A percentile compares a stretch with the other conserved stretches of the same genome.
Evolutionary conservation across 305 asterid genomes (phyloP).

Genomic region (Rubia peregrina): DNA sequence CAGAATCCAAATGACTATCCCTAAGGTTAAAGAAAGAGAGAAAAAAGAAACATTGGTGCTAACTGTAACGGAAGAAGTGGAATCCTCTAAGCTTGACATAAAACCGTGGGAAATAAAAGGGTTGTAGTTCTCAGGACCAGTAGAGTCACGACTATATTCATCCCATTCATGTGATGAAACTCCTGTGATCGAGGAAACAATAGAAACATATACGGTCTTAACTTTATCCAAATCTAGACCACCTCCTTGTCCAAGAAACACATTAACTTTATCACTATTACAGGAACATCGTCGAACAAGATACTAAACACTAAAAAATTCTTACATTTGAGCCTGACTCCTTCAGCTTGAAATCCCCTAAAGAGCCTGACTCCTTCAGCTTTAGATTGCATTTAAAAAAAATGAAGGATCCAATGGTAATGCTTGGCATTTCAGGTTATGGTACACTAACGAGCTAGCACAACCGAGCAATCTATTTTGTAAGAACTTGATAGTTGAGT

Average conservation of each 20-base stretch:
- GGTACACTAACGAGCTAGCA: too few species aligned
- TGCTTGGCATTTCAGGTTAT: too few species aligned
- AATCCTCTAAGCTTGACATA: slow-evolving; percentile 90
- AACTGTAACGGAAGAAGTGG: slow-evolving; percentile 76
- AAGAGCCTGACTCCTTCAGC: slow-evolving; percentile 10
- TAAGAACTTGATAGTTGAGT: too few species aligned
- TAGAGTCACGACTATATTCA: slow-evolving; percentile 66
- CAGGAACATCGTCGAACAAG: background rate
- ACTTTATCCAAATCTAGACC: slow-evolving; percentile 22
- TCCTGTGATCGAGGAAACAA: slow-evolving; percentile 72
- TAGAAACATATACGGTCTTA: slow-evolving; percentile 58
- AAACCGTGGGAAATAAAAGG: slow-evolving; percentile 84
- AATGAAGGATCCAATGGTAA: too few species aligned
- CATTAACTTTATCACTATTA: slow-evolving; percentile 9
- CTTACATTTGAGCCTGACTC: slow-evolving; percentile 44
- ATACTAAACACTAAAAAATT: slow-evolving; percentile 3
- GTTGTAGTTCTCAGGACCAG: slow-evolving; percentile 57
- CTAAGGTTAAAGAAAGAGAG: background rate
- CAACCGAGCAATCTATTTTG: too few species aligned
- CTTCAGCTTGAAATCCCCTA: slow-evolving; percentile 58
- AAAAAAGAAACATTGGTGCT: slow-evolving; percentile 19
- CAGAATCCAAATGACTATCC: background rate
- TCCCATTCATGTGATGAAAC: slow-evolving; percentile 81
- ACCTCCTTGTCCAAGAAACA: slow-evolving; percentile 43
- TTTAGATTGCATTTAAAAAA: too few species aligned